Evolutionary conservation across 2,329 filamentous ascomycete genomes (phyloP), one percentile per base, ranked within the genome.

Genomic region (Cercospora sojina): DNA sequence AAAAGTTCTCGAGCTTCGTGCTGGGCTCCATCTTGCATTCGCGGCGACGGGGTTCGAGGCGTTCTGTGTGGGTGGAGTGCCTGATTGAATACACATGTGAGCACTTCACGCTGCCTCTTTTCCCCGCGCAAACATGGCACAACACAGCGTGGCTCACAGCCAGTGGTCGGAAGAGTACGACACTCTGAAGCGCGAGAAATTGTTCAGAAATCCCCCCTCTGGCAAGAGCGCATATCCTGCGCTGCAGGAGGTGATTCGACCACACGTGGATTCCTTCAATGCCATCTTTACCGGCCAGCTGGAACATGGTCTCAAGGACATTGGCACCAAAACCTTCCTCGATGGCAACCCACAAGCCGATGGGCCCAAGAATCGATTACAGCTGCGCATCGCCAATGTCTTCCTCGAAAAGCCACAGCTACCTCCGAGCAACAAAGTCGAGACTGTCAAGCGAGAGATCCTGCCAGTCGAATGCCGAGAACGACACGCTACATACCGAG

Each of bases 201-300:
- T 99, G 23, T 99, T 99, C 79, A 86, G 87, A 74, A 89, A 96
- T 72, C 94, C 95, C 18, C 94, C 95, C 0, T 90, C 87, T 75
- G 93, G 98, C 77, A 90, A 88, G 73, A 91, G 91, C 9, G 92
- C 94, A 66, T 98, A 96, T 76, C 95, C 95, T 13, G 86, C 91
- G 23, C 87, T 99, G 57, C 90, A 93, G 74, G 86, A 87, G 68
- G 91, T 94, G n/a, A 89, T 98, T 67, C 86, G 91, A 71, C 95
- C 95, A 59, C 95, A 99, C 79, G 90, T 98, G 74, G 90, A 97
- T 75, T 95, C 95, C 6, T 99, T 97, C 87, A 97, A 99, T 83
- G 89, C 89, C 61, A 85, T 98, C 57, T 96, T 97, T 77, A 87
- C 88, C 32, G 92, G 91, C 62, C 83, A 90, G 61, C 78, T 99